Base-by-base conservation (phyloP, 306 rosid genomes). In the Boehmeria nivea region DNA sequence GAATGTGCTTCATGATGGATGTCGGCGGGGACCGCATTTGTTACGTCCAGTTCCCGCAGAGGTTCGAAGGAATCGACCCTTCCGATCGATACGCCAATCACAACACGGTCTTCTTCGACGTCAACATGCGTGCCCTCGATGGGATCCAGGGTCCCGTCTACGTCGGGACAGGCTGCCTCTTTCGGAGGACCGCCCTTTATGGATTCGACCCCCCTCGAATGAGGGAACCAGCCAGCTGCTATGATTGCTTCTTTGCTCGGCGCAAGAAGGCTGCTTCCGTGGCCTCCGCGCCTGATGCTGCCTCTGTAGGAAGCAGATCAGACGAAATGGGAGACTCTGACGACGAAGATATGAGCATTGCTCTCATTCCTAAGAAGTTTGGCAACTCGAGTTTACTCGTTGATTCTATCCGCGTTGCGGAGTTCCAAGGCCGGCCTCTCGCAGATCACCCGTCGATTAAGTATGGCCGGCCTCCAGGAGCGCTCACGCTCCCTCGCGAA, bases 1-100 rank as follows among this genome's bases (percentile, higher is more conserved):
- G 94, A 11, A 85, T 85, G 84, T 85, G 94, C 77, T 82, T 79
- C 81, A 85, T 85, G 95, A 82, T 86, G 95, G 95, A 86, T 79
- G 76, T 72, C 1, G 95, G 68, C 31, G 95, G 95, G 2, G 95
- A 86, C 1, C 72, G 42, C 18, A 72, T 82, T 36, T 70, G 81
- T 70, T 86, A 77, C 25, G 83, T 80, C 52, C 95, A 86, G 54
- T 86, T 86, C 50, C 95, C 95, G 38, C 95, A 86, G 67, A 72
- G 95, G 73, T 85, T 85, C 43, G 94, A 85, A 75, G 94, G 94
- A 62, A 79, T 85, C 5, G 94, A 85, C 54, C 90, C 95, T 34
- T 80, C 84, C 46, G 95, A 86, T 61, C 90, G 90, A 11, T 86
- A 86, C 48, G 95, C 90, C 48, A 86, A 86, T 66, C 87, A 83